phyloP scores from a whole-genome alignment of 345 rosid genomes.

The Populus alba region DNA sequence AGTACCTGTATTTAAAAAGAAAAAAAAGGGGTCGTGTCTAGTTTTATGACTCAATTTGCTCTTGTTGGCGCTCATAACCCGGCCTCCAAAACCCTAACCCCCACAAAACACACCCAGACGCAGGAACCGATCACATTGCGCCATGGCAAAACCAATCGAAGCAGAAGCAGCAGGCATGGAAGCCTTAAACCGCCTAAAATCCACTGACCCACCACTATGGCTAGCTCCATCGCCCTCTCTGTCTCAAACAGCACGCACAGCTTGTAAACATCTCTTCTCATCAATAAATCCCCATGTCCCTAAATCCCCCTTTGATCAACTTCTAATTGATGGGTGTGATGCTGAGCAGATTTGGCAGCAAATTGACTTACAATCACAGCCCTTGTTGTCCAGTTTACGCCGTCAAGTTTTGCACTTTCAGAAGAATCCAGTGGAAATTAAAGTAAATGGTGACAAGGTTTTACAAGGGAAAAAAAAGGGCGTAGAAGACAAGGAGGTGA shows the following conservation, averaged over 20 bases:
- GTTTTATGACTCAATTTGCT: too few relatives aligned
- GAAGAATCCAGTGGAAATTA: conserved; percentile 55
- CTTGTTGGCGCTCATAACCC: background rate
- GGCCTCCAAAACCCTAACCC: conserved; percentile 1
- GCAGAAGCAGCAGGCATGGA: conserved; percentile 43
- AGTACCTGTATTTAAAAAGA: too few relatives aligned
- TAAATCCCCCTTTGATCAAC: conserved; percentile 66
- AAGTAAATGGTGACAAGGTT: background rate
- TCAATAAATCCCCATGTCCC: conserved; percentile 49
- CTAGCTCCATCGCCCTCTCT: conserved; percentile 55
- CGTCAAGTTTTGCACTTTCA: conserved; percentile 55
- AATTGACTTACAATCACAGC: conserved; percentile 72
- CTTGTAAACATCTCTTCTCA: conserved; percentile 58
- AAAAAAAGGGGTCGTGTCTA: too few relatives aligned
- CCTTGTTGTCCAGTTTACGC: conserved; percentile 47
- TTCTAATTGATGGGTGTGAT: conserved; percentile 73
- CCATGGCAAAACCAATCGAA: conserved; percentile 28
- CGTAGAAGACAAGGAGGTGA: background rate
- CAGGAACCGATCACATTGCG: background rate
- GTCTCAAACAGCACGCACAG: conserved; percentile 49
- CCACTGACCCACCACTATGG: conserved; percentile 70
- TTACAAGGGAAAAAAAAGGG: background rate
- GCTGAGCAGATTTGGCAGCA: conserved; percentile 98
- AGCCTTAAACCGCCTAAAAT: conserved; percentile 50
- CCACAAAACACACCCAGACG: background rate